Evolutionary conservation across 352 stramenopile species (phyloP).

Genomic region (Globisporangium abappressorium): DNA sequence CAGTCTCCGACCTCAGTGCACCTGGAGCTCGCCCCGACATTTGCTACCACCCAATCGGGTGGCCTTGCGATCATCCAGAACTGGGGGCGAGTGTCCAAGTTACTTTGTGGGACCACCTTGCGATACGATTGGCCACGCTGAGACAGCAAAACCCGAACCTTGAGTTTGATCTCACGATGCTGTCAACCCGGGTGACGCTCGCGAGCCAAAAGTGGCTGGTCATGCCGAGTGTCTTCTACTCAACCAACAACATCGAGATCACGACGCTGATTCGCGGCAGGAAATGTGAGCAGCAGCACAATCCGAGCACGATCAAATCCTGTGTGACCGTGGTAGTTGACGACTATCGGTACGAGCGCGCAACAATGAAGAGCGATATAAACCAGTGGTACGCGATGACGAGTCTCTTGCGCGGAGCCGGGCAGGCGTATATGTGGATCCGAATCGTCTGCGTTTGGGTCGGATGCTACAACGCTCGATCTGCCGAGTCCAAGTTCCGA

Average conservation of each 20-base stretch:
- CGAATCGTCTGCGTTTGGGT: slow-evolving; percentile 24
- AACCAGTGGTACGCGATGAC: slow-evolving; percentile 30
- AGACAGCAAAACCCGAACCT: slow-evolving; percentile 27
- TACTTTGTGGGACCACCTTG: slow-evolving; percentile 30
- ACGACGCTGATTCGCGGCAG: slow-evolving; percentile 32
- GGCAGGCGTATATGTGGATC: slow-evolving; percentile 49
- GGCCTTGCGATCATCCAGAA: slow-evolving; percentile 27
- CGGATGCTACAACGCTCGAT: slow-evolving; percentile 22
- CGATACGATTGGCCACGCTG: slow-evolving; percentile 24
- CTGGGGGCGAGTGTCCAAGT: slow-evolving; percentile 17
- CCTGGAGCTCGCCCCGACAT: neutral
- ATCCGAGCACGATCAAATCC: neutral
- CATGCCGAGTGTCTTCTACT: neutral
- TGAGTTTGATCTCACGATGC: slow-evolving; percentile 25
- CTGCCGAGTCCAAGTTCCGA: slow-evolving; percentile 14
- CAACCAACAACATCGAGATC: slow-evolving; percentile 26
- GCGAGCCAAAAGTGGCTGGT: slow-evolving; percentile 14
- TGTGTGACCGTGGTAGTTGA: slow-evolving; percentile 41
- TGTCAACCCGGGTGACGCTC: slow-evolving; percentile 19
- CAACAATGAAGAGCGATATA: slow-evolving; percentile 31
- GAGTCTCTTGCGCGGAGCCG: slow-evolving; percentile 26
- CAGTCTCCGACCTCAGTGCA: neutral
- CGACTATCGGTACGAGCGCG: slow-evolving; percentile 56
- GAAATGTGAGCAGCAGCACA: slow-evolving; percentile 13
- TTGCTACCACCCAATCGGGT: slow-evolving; percentile 14